These are phyloP conservation scores for Candolleomyces aberdarensis DNA, from an alignment of 768 basidiomycete species.

Conservation along the genomic window DNA sequence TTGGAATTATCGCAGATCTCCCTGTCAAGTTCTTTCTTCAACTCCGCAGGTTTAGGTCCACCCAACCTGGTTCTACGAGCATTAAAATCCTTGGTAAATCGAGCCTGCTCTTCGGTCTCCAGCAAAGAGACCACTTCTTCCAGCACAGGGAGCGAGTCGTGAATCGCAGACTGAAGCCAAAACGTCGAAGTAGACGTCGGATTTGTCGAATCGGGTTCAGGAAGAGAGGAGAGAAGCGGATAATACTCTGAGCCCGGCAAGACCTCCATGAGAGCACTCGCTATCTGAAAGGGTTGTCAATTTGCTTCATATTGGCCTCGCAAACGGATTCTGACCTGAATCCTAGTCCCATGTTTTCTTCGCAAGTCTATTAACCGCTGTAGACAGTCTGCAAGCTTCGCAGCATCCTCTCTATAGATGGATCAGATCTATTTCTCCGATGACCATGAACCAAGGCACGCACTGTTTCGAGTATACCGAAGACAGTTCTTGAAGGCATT, in stretches of 20 bases:
- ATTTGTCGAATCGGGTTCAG: conserved; percentile 73
- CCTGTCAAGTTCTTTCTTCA: conserved; percentile 60
- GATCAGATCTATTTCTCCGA: not conserved
- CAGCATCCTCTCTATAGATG: conserved; percentile 58
- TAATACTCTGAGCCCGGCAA: conserved; percentile 74
- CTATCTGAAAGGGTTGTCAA: conserved; percentile 44
- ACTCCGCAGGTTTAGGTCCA: conserved; percentile 54
- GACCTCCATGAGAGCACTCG: conserved; percentile 60
- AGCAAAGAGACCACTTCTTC: conserved; percentile 66
- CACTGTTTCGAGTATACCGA: conserved; percentile 59
- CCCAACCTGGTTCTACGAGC: conserved; percentile 77
- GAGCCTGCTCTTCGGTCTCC: conserved; percentile 60
- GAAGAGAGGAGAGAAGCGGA: conserved; percentile 58
- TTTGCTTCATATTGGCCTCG: not conserved
- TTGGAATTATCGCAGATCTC: conserved; percentile 63
- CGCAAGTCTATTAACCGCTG: conserved; percentile 72
- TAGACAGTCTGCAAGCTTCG: conserved; percentile 76
- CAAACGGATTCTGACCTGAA: conserved; percentile 43
- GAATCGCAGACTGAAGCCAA: conserved; percentile 55
- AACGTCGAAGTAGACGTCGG: conserved; percentile 61
- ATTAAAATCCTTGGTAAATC: conserved; percentile 64
- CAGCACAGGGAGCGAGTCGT: conserved; percentile 67
- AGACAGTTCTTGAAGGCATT: conserved; percentile 54
- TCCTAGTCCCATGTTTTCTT: conserved; percentile 54
- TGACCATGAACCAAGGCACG: conserved; percentile 15